Percentiles rank a stretch among this genome's conserved stretches.
Evolutionary conservation across 1,139 yeast genomes (phyloP).

Genomic region (Geotrichum klebahnii): DNA sequence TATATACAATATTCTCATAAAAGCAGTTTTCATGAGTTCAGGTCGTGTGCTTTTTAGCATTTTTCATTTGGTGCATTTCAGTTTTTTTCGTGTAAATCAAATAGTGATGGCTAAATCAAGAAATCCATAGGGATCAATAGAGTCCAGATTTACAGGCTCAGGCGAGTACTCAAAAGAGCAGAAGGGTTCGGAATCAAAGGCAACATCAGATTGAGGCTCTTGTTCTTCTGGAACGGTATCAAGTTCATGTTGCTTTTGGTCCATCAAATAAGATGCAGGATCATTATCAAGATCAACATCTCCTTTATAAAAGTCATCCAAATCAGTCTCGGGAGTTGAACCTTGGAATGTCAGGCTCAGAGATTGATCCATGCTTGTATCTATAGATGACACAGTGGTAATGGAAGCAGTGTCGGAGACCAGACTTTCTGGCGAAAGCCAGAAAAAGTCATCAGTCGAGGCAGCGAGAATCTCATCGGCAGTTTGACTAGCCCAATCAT

Average conservation of each 20-base stretch:
- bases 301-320: conserved; percentile 8
- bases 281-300: background rate
- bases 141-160: background rate
- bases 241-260: background rate
- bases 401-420: background rate
- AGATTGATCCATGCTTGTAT: background rate
- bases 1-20: background rate
- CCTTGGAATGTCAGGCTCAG: background rate
- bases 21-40: background rate
- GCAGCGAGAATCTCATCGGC: conserved; percentile 18
- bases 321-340: conserved; percentile 5
- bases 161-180: conserved; percentile 18
- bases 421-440: conserved; percentile 11
- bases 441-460: conserved; percentile 18
- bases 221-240: no score
- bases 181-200: conserved; percentile 12
- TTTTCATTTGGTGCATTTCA: background rate
- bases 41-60: background rate
- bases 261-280: background rate
- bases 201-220: background rate
- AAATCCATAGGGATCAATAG: conserved; percentile 16
- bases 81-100: background rate
- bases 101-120: conserved; percentile 18
- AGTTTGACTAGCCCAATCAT: conserved; percentile 16
- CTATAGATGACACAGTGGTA: no score